These are phyloP conservation scores for Xylaria arbuscula DNA, from an alignment of 2,329 filamentous ascomycete species.

Conservation along the genomic window DNA sequence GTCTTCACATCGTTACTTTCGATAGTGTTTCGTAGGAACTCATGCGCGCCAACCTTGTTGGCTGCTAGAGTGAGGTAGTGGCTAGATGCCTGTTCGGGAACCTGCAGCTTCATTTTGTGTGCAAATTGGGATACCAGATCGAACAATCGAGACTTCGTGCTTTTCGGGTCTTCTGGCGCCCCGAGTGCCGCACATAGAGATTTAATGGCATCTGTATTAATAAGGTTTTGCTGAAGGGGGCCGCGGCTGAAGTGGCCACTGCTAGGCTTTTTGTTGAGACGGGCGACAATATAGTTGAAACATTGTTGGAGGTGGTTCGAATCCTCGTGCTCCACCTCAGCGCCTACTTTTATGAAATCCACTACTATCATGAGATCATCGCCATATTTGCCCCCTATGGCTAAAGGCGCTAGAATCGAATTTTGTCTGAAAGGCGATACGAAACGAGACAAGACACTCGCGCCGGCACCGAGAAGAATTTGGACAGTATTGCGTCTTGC, in stretches of 20 bases:
- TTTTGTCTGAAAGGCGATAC: background rate
- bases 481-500: background rate
- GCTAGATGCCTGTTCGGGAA: background rate
- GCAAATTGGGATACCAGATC: background rate
- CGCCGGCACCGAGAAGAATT: background rate
- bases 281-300: background rate
- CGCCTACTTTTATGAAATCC: background rate
- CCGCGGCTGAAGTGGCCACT: too few relatives aligned
- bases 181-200: too few relatives aligned
- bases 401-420: background rate
- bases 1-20: background rate
- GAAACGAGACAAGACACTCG: background rate
- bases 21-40: background rate
- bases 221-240: too few relatives aligned
- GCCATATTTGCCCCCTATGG: background rate
- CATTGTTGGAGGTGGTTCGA: background rate
- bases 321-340: background rate
- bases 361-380: background rate
- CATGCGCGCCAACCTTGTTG: background rate
- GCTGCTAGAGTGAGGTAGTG: constrained; percentile 2
- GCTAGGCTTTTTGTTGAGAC: too few relatives aligned
- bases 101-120: constrained; percentile 2
- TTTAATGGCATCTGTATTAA: too few relatives aligned
- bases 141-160: background rate
- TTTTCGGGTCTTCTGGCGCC: background rate